phyloP scores from a whole-genome alignment of 148 eudicot species.

The Drosera capensis region DNA sequence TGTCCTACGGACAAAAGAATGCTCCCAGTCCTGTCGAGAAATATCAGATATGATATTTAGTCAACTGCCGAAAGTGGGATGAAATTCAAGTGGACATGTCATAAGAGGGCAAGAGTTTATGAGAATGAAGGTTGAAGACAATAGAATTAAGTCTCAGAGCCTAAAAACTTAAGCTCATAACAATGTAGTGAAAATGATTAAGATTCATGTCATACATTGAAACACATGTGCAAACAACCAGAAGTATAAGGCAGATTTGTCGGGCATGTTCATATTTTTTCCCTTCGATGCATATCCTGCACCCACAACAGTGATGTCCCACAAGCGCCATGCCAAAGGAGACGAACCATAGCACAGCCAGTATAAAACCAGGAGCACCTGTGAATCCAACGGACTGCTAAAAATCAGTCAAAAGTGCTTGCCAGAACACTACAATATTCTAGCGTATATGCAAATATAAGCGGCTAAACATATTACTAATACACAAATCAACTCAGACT shows the following conservation, averaged over 20 bases:
- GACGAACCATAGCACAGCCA: slow-evolving; percentile 59
- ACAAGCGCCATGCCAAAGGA: slow-evolving; percentile 58
- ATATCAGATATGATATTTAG: too few species aligned
- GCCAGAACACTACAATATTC: neutral
- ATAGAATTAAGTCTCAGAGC: too few species aligned
- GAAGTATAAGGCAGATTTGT: slow-evolving; percentile 44
- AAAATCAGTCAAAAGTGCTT: slow-evolving; percentile 10
- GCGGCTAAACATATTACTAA: too few species aligned
- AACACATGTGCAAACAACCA: slow-evolving; percentile 60
- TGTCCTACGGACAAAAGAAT: slow-evolving; percentile 73
- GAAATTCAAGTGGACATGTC: too few species aligned
- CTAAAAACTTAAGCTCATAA: too few species aligned
- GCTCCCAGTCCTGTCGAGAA: slow-evolving; percentile 60
- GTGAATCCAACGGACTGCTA: slow-evolving; percentile 94
- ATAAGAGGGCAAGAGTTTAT: too few species aligned
- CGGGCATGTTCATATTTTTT: slow-evolving; percentile 28
- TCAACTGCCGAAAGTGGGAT: too few species aligned
- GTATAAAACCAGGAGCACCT: slow-evolving; percentile 58
- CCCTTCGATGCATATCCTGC: slow-evolving; percentile 49
- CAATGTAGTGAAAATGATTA: too few species aligned
- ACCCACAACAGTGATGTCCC: slow-evolving; percentile 58
- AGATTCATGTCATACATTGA: too few species aligned
- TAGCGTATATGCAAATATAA: neutral
- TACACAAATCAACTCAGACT: neutral
- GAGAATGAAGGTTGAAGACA: too few species aligned